Evolutionary conservation across 2,329 filamentous ascomycete genomes (phyloP), one percentile per base, ranked within the genome.

Genomic region (Fusarium sp.): DNA sequence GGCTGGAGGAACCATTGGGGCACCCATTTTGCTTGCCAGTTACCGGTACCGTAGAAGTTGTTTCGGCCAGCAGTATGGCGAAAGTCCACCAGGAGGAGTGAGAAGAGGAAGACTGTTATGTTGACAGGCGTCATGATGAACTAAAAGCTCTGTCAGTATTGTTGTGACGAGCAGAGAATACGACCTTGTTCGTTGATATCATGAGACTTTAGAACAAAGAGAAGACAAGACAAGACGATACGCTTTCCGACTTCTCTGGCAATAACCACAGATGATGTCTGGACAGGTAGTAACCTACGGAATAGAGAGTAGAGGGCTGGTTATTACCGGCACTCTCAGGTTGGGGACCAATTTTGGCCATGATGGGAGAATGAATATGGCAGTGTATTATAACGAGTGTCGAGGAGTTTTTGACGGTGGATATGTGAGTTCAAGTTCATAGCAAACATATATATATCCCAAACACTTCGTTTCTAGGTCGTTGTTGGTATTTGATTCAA

Each of bases 41-140:
- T 74, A 75, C 80, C 70, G 76, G 83, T 52, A 17, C 45, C 57
- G 32, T 74, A 81, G 61, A 77, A 79, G 67, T 82, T 82, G 59
- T 82, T 83, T 81, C 90, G 85, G 80, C 85, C 78, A 77, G 85
- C 77, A 76, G 89, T 82, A 86, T 89, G 84, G 66, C 85, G 85
- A 57, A 87, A 83, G 82, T 93, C 91, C 48, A 93, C 86, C 58
- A 92, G 81, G 78, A 87, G 85, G 51, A 93, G 87, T 5, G 91
- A 93, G 72, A 93, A 51, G 47, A 94, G 80, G 81, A 93, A 93
- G 28, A 89, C 88, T 57, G 89, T 83, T 79, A 93, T 89, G 72
- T 90, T 85, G 70, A 93, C 74, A 13, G 92, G 91, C 1, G 90
- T 91, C 82, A 92, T 85, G 74, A 93, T 74, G 26, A 70, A 42